These are phyloP conservation scores for Fusarium tuaranense DNA, from an alignment of 2,329 filamentous ascomycete genomes.

Conservation along the genomic window DNA sequence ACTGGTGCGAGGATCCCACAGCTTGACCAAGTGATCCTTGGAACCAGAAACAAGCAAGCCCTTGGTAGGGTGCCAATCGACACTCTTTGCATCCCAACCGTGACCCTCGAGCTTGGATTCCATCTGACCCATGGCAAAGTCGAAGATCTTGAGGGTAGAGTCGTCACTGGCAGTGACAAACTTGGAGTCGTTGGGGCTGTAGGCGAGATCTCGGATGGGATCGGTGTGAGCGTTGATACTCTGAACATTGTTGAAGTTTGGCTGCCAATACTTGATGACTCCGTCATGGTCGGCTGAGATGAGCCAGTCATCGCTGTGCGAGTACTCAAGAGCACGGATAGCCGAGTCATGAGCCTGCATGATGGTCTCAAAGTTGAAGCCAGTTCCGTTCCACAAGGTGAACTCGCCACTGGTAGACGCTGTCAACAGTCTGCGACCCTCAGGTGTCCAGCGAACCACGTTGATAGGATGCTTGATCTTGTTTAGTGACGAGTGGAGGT, in stretches of 20 bases:
- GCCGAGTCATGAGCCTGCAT: slow-evolving; percentile 97
- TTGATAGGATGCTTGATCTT: slow-evolving; percentile 99
- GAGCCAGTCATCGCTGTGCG: slow-evolving; percentile 96
- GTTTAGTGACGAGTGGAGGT: slow-evolving; percentile 97
- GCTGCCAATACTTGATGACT: slow-evolving; percentile 97
- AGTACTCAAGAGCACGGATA: slow-evolving; percentile 86
- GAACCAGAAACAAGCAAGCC: slow-evolving; percentile 94
- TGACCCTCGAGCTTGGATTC: slow-evolving; percentile 91
- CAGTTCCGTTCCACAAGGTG: slow-evolving; percentile 97
- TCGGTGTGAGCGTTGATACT: slow-evolving; percentile 92
- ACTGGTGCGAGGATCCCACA: slow-evolving; percentile 96
- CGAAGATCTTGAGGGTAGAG: slow-evolving; percentile 92
- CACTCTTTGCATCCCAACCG: slow-evolving; percentile 96
- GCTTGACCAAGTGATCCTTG: slow-evolving; percentile 96
- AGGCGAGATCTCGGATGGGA: slow-evolving; percentile 90
- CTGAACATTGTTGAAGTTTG: slow-evolving; percentile 99
- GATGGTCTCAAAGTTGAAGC: slow-evolving; percentile 99
- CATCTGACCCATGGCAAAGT: slow-evolving; percentile 88
- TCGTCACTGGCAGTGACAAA: slow-evolving; percentile 98
- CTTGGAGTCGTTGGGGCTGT: slow-evolving; percentile 93
- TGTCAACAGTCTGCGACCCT: slow-evolving; percentile 90
- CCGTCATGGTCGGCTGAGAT: slow-evolving; percentile 96
- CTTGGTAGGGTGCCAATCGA: slow-evolving; percentile 97
- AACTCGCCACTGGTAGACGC: slow-evolving; percentile 98
- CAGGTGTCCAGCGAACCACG: slow-evolving; percentile 96